These are phyloP conservation scores for Niebla homalea DNA, from an alignment of 495 filamentous ascomycete species.

Conservation along the genomic window DNA sequence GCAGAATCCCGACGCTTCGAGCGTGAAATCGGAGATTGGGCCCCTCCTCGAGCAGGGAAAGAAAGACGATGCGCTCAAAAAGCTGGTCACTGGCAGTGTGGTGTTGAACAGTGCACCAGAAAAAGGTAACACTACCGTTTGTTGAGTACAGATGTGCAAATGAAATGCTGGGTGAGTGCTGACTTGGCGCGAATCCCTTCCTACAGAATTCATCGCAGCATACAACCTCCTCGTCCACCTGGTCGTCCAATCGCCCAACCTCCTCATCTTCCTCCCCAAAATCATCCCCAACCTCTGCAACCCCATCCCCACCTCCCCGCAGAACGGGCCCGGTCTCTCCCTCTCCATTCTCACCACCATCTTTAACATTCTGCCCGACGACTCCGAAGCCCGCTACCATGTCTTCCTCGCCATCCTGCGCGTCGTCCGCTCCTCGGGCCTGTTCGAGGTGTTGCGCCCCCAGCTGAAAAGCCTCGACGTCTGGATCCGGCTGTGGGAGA, in stretches of 20 bases:
- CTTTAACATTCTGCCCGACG: conserved; percentile 79
- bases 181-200: not conserved
- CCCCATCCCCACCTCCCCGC: conserved; percentile 71
- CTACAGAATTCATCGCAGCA: conserved; percentile 71
- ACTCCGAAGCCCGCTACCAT: conserved; percentile 70
- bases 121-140: conserved; percentile 42
- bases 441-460: conserved; percentile 68
- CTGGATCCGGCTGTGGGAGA: conserved; percentile 77
- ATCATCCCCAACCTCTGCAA: conserved; percentile 72
- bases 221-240: conserved; percentile 96
- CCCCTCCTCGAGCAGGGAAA: conserved; percentile 59
- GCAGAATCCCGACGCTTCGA: conserved; percentile 39
- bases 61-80: conserved; percentile 77
- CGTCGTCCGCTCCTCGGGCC: conserved; percentile 58
- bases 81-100: conserved; percentile 61
- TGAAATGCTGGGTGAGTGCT: not conserved
- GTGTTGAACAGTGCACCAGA: conserved; percentile 72
- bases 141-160: not conserved
- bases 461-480: conserved; percentile 63
- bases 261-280: conserved; percentile 69
- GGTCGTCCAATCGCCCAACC: conserved; percentile 65
- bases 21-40: conserved; percentile 53
- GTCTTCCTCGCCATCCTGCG: conserved; percentile 74
- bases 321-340: conserved; percentile 70
- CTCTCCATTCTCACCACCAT: conserved; percentile 83